A percentile compares a stretch with the other conserved stretches of the same genome.
phyloP scores from a whole-genome alignment of 225 moss, liverwort and hornwort species.

The Bryoerythrophyllum caledonicum region DNA sequence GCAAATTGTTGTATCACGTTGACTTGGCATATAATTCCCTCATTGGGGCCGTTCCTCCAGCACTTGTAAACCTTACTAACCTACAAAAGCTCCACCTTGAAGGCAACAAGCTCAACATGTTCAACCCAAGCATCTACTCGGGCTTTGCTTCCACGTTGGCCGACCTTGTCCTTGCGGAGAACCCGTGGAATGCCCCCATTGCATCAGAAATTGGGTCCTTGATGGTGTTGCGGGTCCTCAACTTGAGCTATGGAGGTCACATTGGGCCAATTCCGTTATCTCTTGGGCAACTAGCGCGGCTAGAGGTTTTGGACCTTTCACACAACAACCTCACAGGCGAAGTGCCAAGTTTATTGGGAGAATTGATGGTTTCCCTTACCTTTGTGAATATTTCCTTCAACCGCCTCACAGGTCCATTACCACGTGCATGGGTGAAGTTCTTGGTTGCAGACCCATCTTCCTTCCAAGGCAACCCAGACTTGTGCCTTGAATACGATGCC shows the following conservation, averaged over 20 bases:
- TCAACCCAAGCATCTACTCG: background rate
- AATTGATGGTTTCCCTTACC: no score
- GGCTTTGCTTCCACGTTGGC: background rate
- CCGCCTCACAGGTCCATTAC: no score
- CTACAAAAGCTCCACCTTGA: background rate
- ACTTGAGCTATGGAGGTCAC: background rate
- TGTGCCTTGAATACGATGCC: no score
- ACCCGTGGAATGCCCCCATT: background rate
- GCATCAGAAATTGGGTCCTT: background rate
- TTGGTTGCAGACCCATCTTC: no score
- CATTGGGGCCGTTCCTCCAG: background rate
- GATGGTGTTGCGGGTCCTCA: background rate
- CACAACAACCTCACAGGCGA: no score
- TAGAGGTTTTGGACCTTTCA: background rate
- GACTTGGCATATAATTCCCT: no score
- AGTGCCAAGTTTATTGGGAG: no score
- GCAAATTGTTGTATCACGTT: no score
- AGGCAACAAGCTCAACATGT: background rate
- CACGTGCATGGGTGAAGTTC: no score
- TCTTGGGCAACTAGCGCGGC: background rate
- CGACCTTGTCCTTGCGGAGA: background rate
- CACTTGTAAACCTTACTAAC: background rate
- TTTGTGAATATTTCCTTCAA: no score
- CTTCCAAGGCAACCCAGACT: no score
- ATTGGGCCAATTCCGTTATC: background rate